Evolutionary conservation across 306 rosid genomes (phyloP).

Genomic region (Adenanthera pavonina): DNA sequence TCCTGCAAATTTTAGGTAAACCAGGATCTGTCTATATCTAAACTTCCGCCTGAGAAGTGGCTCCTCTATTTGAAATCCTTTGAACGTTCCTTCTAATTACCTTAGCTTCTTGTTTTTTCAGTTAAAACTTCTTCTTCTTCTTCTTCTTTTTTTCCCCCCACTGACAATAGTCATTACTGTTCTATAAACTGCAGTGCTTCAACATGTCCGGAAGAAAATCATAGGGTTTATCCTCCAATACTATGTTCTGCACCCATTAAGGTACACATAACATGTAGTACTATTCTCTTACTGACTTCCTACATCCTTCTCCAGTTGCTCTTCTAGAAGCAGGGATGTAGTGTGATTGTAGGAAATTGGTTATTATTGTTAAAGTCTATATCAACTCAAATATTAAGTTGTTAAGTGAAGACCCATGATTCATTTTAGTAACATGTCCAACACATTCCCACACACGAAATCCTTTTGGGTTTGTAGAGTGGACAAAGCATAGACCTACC

Average conservation of each 20-base stretch:
- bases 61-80: conserved; percentile 24
- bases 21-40: not conserved
- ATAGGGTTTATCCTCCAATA: conserved; percentile 57
- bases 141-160: conserved; percentile 5
- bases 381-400: not conserved
- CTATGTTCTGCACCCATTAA: conserved; percentile 82
- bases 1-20: conserved; percentile 83
- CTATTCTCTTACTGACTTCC: conserved; percentile 20
- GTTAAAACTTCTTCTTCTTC: conserved; percentile 1
- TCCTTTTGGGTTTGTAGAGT: not conserved
- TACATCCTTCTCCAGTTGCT: conserved; percentile 19
- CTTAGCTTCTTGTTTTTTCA: not conserved
- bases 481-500: not conserved
- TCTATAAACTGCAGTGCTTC: conserved; percentile 61
- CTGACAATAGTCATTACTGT: not conserved
- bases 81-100: not conserved
- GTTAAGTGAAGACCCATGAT: not conserved
- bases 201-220: conserved; percentile 62
- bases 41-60: conserved; percentile 17
- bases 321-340: not conserved
- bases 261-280: conserved; percentile 48
- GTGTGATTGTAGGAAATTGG: not conserved
- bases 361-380: not conserved
- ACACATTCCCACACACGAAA: not conserved
- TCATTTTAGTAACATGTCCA: not conserved